These are phyloP conservation scores for Colletotrichum orbiculare DNA, from an alignment of 2,329 filamentous ascomycete species.

Conservation along the genomic window DNA sequence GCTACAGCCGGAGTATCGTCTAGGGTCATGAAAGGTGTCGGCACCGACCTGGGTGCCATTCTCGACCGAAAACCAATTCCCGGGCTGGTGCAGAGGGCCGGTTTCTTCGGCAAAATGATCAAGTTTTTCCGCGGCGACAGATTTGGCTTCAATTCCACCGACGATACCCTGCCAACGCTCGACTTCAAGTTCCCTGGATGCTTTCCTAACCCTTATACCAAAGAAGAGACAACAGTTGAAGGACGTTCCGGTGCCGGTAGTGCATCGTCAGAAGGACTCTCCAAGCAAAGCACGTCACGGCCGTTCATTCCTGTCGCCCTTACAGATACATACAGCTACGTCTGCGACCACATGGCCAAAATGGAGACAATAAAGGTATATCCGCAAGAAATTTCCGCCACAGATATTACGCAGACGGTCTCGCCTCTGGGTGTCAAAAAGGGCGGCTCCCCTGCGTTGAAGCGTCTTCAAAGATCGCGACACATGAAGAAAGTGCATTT, in stretches of 20 bases:
- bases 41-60: conserved; percentile 29
- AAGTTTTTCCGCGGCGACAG: conserved; percentile 29
- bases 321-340: conserved; percentile 27
- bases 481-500: conserved; percentile 32
- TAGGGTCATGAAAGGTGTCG: conserved; percentile 22
- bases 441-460: conserved; percentile 25
- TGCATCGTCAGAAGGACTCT: neutral
- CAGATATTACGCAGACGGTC: neutral
- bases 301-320: conserved; percentile 12
- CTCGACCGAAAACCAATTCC: conserved; percentile 23
- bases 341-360: conserved; percentile 23
- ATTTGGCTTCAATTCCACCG: conserved; percentile 20
- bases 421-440: neutral
- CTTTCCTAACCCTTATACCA: conserved; percentile 20
- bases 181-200: conserved; percentile 27
- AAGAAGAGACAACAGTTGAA: conserved; percentile 1
- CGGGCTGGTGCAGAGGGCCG: conserved; percentile 26
- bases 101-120: conserved; percentile 32
- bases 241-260: neutral
- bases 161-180: neutral
- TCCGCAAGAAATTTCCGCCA: neutral
- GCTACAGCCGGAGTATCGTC: conserved; percentile 16
- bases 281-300: neutral
- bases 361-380: conserved; percentile 17
- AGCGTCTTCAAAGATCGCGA: conserved; percentile 30